A percentile compares a stretch with the other conserved stretches of the same genome.
Conservation (phyloP, 352 stramenopile species). For the Phytophthora quininea region DNA sequence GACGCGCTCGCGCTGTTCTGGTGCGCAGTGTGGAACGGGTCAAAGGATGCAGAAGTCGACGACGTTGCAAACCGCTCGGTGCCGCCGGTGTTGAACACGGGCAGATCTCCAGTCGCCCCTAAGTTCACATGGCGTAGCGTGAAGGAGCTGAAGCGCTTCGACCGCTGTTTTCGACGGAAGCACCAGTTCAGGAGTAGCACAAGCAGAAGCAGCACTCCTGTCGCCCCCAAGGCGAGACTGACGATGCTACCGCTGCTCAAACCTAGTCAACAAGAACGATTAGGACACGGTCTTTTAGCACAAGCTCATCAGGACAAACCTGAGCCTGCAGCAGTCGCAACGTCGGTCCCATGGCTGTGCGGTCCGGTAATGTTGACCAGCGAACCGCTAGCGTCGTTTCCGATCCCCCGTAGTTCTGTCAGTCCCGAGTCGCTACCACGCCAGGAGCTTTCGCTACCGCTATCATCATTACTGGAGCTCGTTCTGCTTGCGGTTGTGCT, state of each 20-base stretch:
- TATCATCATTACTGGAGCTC: too few relatives aligned
- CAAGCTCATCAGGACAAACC: neutral
- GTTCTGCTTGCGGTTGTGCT: too few relatives aligned
- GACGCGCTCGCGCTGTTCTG: neutral
- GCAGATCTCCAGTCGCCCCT: slow-evolving; percentile 20
- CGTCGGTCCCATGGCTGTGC: slow-evolving; percentile 7
- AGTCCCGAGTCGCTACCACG: slow-evolving; percentile 6
- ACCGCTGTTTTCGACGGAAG: slow-evolving; percentile 8
- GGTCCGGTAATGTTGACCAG: slow-evolving; percentile 7
- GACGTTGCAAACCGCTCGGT: slow-evolving; percentile 36
- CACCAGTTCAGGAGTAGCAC: slow-evolving; percentile 17
- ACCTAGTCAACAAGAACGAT: neutral
- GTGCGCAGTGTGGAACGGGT: slow-evolving; percentile 20
- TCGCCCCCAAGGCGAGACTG: slow-evolving; percentile 13
- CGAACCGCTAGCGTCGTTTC: slow-evolving; percentile 6
- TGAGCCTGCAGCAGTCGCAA: slow-evolving; percentile 1
- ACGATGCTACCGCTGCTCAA: slow-evolving; percentile 16
- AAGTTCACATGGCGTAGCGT: slow-evolving; percentile 9
- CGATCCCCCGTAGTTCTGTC: slow-evolving; percentile 2
- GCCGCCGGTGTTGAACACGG: slow-evolving; percentile 28
- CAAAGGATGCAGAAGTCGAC: slow-evolving; percentile 22
- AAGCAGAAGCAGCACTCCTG: slow-evolving; percentile 12
- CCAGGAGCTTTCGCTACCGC: neutral
- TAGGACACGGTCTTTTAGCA: neutral
- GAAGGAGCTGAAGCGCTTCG: slow-evolving; percentile 13